Conservation (phyloP, 2,329 filamentous ascomycete species). For the Zopfia rhizophila region DNA sequence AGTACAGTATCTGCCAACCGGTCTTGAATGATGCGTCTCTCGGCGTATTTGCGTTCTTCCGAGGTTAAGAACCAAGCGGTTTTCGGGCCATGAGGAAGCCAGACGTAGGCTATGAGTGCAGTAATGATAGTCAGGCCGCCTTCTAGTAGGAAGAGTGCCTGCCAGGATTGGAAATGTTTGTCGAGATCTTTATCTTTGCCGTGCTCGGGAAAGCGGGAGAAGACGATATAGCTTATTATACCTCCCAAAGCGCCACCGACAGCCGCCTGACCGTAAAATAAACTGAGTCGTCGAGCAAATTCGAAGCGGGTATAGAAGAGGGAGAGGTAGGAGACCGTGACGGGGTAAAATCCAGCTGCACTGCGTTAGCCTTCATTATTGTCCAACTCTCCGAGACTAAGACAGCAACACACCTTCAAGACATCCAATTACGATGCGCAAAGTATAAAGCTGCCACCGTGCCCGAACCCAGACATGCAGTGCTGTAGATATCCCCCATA, state of each 20-base stretch:
- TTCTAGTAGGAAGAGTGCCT: conserved; percentile 62
- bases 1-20: conserved; percentile 39
- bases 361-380: too few relatives aligned
- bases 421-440: conserved; percentile 59
- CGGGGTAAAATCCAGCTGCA: conserved; percentile 67
- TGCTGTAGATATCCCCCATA: conserved; percentile 63
- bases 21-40: conserved; percentile 56
- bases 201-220: conserved; percentile 52
- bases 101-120: conserved; percentile 60
- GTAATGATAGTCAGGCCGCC: conserved; percentile 59
- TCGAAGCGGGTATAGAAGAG: conserved; percentile 69
- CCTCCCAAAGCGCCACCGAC: conserved; percentile 68
- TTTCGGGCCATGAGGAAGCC: conserved; percentile 61
- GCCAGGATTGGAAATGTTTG: conserved; percentile 59
- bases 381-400: too few relatives aligned
- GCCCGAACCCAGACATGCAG: conserved; percentile 59
- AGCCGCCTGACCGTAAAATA: conserved; percentile 68
- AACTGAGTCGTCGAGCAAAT: conserved; percentile 63
- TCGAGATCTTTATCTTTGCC: conserved; percentile 16
- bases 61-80: conserved; percentile 63
- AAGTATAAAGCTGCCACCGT: conserved; percentile 59
- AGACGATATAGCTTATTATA: conserved; percentile 62
- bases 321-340: conserved; percentile 67
- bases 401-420: conserved; percentile 53
- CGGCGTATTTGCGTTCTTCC: conserved; percentile 59